Conservation (phyloP, 2,329 filamentous ascomycete genomes). For the Penicillium sp. region DNA sequence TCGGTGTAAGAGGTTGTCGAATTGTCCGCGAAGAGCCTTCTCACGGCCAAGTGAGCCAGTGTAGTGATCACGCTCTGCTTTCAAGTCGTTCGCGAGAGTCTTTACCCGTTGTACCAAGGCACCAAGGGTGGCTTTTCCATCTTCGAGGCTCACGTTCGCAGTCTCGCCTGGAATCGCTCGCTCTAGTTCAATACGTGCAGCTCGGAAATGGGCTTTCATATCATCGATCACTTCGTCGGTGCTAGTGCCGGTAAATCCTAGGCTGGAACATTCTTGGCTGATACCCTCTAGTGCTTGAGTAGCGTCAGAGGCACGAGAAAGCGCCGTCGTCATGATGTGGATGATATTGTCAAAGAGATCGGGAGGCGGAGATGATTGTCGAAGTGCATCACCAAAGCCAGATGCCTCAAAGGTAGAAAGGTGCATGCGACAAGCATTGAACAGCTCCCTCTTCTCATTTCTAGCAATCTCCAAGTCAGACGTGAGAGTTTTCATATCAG, state of each 20-base stretch:
- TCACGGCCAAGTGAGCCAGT: slow-evolving; percentile 47
- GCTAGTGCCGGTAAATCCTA: slow-evolving; percentile 48
- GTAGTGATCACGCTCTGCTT: slow-evolving; percentile 41
- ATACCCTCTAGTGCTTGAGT: slow-evolving; percentile 44
- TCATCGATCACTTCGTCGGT: slow-evolving; percentile 42
- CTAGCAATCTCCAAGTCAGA: slow-evolving; percentile 47
- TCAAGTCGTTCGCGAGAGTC: slow-evolving; percentile 42
- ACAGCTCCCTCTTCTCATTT: slow-evolving; percentile 48
- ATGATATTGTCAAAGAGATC: slow-evolving; percentile 48
- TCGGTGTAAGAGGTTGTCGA: slow-evolving; percentile 49
- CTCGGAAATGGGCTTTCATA: slow-evolving; percentile 49
- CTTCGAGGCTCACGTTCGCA: slow-evolving; percentile 42
- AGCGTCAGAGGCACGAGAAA: slow-evolving; percentile 48
- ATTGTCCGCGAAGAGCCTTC: slow-evolving; percentile 51
- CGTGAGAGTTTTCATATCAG: slow-evolving; percentile 40
- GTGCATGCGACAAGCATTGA: slow-evolving; percentile 46
- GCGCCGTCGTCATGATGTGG: slow-evolving; percentile 43
- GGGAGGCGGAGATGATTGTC: slow-evolving; percentile 44
- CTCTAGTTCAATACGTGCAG: slow-evolving; percentile 53
- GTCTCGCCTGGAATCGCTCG: slow-evolving; percentile 53
- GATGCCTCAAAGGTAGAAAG: slow-evolving; percentile 35
- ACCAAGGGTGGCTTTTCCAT: slow-evolving; percentile 49
- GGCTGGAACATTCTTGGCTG: slow-evolving; percentile 42
- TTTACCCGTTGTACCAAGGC: slow-evolving; percentile 49
- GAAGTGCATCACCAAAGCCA: slow-evolving; percentile 28